Percentiles rank a stretch among this genome's conserved stretches.
These are phyloP conservation scores for Fusarium tuaranense DNA, from an alignment of 2,329 filamentous ascomycete species.

Conservation along the genomic window DNA sequence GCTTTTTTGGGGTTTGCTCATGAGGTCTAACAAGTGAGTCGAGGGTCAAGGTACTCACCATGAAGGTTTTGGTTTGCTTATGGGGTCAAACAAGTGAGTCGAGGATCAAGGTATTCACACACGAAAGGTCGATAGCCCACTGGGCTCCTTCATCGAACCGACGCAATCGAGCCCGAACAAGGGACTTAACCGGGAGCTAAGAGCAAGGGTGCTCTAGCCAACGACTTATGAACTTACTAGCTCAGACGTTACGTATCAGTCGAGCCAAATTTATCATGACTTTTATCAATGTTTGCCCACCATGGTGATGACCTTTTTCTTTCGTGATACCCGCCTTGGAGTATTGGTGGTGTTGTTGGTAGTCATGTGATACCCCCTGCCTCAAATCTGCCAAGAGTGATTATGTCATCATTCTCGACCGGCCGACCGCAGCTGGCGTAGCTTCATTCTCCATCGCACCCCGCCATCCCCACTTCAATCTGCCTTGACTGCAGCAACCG, in stretches of 20 bases:
- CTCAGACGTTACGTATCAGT: background rate
- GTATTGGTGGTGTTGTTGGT: background rate
- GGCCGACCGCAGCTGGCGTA: background rate
- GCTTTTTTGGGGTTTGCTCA: background rate
- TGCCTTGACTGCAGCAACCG: conserved; percentile 35
- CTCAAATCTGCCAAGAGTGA: background rate
- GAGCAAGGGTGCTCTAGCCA: background rate
- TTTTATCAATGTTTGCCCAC: background rate
- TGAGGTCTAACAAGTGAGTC: background rate
- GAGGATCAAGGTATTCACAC: no score
- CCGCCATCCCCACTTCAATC: conserved; percentile 38
- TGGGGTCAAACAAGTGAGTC: no score
- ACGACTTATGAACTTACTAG: background rate
- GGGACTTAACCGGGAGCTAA: background rate
- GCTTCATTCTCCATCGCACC: conserved; percentile 20
- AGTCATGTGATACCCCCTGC: background rate
- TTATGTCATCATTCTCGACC: conserved; percentile 37
- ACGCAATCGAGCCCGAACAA: background rate
- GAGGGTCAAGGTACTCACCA: background rate
- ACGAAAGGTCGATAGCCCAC: no score
- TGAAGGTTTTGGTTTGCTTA: no score
- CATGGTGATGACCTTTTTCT: background rate
- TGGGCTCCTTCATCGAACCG: background rate
- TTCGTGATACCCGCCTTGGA: background rate
- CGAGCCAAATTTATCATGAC: background rate